Evolutionary conservation across 495 filamentous ascomycete genomes (phyloP).

Genomic region (Talaromyces trachyspermus): DNA sequence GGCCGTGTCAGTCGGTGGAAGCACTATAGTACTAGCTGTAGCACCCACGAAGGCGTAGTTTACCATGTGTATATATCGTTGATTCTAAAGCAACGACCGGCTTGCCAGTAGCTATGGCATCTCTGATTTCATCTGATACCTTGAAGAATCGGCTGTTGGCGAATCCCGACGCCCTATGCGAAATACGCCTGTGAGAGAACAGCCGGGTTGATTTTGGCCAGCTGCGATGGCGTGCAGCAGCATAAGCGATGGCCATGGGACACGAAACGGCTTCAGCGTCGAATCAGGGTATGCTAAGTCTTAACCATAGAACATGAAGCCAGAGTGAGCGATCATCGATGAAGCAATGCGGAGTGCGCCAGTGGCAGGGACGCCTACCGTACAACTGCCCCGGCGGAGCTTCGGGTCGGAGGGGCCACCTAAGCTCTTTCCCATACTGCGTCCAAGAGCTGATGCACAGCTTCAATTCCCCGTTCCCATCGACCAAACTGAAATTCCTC

Average conservation of each 20-base stretch:
- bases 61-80: conserved; percentile 80
- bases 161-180: not conserved
- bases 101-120: conserved; percentile 60
- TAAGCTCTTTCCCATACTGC: conserved; percentile 32
- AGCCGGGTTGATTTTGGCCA: conserved; percentile 9
- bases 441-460: conserved; percentile 5
- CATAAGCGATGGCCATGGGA: conserved; percentile 25
- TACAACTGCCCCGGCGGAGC: conserved; percentile 19
- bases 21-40: too few relatives aligned
- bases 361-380: conserved; percentile 32
- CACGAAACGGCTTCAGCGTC: too few relatives aligned
- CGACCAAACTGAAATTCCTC: conserved; percentile 12
- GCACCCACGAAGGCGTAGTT: not conserved
- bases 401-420: too few relatives aligned
- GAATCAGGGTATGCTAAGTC: too few relatives aligned
- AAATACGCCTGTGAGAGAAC: not conserved
- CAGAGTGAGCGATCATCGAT: not conserved
- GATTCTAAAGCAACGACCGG: conserved; percentile 91
- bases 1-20: conserved; percentile 23
- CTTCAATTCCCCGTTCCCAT: conserved; percentile 10
- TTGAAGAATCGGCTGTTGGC: conserved; percentile 49
- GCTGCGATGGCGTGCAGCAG: conserved; percentile 18
- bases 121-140: conserved; percentile 74
- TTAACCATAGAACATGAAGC: not conserved
- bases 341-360: conserved; percentile 20